Percentiles rank a stretch among this genome's conserved stretches.
phyloP scores from a whole-genome alignment of 345 rosid species.

The Theobroma cacao region DNA sequence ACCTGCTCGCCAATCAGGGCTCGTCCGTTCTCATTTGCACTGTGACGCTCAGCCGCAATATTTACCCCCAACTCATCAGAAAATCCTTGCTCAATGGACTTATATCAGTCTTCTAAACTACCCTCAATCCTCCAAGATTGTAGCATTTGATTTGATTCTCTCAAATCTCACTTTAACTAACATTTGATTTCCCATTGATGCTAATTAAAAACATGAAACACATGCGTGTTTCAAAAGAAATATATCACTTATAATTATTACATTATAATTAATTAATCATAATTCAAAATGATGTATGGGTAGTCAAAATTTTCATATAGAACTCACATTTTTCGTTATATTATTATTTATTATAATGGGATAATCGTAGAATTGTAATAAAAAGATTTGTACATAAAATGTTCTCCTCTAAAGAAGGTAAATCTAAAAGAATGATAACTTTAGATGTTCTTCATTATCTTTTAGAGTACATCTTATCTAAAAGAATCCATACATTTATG shows the following conservation, averaged over 20 bases:
- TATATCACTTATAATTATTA: no score
- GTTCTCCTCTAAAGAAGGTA: background rate
- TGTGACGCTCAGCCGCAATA: slow-evolving; percentile 27
- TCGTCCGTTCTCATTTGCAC: slow-evolving; percentile 4
- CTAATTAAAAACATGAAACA: no score
- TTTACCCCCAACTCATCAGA: background rate
- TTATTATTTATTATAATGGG: no score
- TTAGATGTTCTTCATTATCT: background rate
- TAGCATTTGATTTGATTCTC: background rate
- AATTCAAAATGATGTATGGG: no score
- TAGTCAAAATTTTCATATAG: no score
- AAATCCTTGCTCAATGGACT: background rate
- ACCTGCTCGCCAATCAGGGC: slow-evolving; percentile 20
- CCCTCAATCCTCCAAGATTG: background rate
- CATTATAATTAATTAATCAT: no score
- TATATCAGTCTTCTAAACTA: background rate
- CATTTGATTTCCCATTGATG: background rate
- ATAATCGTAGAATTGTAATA: no score
- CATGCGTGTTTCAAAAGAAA: no score
- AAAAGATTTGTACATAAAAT: no score
- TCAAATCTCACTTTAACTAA: background rate
- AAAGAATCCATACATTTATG: background rate
- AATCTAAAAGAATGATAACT: background rate
- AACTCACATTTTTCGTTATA: no score
- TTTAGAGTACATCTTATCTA: background rate